A percentile compares a stretch with the other conserved stretches of the same genome.
Evolutionary conservation across 306 rosid genomes (phyloP).

Genomic region (Citrullus colocynthis): DNA sequence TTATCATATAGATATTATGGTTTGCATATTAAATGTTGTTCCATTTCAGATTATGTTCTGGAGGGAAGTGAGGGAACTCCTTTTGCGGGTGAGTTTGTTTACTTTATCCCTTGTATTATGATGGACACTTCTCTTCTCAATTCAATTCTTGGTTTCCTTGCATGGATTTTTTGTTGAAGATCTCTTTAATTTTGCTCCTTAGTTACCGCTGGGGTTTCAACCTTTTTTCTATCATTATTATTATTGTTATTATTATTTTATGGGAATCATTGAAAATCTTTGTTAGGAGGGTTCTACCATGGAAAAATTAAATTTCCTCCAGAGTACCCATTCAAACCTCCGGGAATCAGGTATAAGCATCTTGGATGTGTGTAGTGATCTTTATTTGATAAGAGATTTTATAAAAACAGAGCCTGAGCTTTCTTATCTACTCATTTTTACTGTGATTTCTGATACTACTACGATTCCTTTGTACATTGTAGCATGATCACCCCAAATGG

Average conservation of each 20-base stretch:
- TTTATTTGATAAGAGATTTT: not conserved
- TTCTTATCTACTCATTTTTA: not conserved
- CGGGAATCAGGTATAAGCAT: constrained; percentile 73
- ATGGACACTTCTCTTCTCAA: not conserved
- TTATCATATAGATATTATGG: not conserved
- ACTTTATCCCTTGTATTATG: not conserved
- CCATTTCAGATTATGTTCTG: constrained; percentile 62
- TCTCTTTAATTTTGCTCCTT: not conserved
- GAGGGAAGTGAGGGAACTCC: constrained; percentile 99
- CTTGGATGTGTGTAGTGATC: not conserved
- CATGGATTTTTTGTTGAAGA: not conserved
- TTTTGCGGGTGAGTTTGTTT: constrained; percentile 58
- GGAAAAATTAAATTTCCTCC: constrained; percentile 92
- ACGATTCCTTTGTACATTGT: constrained; percentile 6
- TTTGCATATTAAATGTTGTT: constrained; percentile 8
- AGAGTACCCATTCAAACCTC: constrained; percentile 90
- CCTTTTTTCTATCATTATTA: not conserved
- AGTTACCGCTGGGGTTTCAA: not conserved
- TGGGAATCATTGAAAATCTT: not conserved
- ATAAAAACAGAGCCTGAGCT: not conserved
- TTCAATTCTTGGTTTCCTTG: not conserved
- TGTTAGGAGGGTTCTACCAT: constrained; percentile 78
- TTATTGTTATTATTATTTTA: not conserved
- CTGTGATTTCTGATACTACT: not conserved
- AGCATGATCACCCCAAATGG: constrained; percentile 99